Conservation (phyloP, 768 basidiomycete species). For the Amanita rubescens region DNA sequence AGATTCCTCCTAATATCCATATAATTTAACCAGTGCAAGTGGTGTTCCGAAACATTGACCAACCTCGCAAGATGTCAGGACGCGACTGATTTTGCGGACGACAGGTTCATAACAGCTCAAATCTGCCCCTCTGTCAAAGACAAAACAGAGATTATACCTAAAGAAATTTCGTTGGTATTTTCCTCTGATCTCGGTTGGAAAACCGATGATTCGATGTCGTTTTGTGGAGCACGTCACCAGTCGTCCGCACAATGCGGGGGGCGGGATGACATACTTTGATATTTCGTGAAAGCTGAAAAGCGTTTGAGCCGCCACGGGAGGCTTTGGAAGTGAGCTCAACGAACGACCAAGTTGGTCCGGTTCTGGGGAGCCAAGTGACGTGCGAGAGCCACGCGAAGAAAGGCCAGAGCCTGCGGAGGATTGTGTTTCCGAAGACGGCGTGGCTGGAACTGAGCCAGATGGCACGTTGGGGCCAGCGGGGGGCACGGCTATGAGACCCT, state of each 20-base stretch:
- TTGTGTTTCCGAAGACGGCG: constrained; percentile 29
- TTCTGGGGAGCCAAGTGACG: constrained; percentile 41
- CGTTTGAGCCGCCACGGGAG: constrained; percentile 40
- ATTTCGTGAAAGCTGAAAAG: constrained; percentile 90
- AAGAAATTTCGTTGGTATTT: constrained; percentile 84
- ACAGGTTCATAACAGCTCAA: constrained; percentile 94
- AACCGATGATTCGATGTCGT: constrained; percentile 83
- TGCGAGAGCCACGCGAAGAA: constrained; percentile 45
- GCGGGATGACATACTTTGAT: constrained; percentile 91
- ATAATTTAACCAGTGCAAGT: constrained; percentile 3
- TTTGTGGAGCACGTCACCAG: constrained; percentile 82
- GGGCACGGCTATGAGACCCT: constrained; percentile 66
- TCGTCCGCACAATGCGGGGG: constrained; percentile 75
- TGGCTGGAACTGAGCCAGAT: constrained; percentile 30
- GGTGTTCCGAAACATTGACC: constrained; percentile 16
- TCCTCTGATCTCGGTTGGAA: constrained; percentile 74
- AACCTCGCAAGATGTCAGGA: constrained; percentile 86
- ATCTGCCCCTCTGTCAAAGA: constrained; percentile 87
- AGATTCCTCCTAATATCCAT: constrained; percentile 68
- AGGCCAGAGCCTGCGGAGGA: constrained; percentile 20
- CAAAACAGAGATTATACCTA: constrained; percentile 92
- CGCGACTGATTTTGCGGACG: constrained; percentile 89
- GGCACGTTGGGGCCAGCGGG: constrained; percentile 21
- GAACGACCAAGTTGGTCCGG: constrained; percentile 36
- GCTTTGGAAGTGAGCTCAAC: constrained; percentile 39